These are phyloP conservation scores for Waltergamsia citrina DNA, from an alignment of 2,329 filamentous ascomycete species.

Conservation along the genomic window DNA sequence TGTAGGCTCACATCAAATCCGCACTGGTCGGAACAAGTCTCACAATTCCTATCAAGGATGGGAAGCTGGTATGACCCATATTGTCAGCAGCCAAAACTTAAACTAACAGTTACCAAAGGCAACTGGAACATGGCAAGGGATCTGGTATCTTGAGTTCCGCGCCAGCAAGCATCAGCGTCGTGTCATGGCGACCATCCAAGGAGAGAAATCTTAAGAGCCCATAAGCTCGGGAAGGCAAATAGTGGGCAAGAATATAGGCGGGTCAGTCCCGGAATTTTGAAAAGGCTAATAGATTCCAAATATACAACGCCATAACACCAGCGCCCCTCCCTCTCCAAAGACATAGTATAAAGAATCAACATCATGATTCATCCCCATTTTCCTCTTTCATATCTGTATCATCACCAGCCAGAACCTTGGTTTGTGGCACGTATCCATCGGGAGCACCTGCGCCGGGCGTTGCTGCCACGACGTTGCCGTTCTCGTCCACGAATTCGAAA, in stretches of 20 bases:
- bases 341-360: not conserved
- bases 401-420: conserved; percentile 54
- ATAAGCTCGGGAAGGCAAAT: not conserved
- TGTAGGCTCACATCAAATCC: conserved; percentile 82
- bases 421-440: conserved; percentile 50
- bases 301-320: conserved; percentile 23
- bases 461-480: conserved; percentile 74
- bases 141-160: conserved; percentile 92
- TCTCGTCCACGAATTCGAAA: conserved; percentile 94
- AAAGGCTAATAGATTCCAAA: not conserved
- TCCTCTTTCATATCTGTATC: conserved; percentile 53
- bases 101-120: conserved; percentile 26
- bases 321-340: conserved; percentile 12
- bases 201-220: conserved; percentile 49
- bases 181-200: conserved; percentile 90
- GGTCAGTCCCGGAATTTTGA: not conserved
- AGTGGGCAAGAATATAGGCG: conserved; percentile 4
- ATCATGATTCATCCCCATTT: conserved; percentile 19
- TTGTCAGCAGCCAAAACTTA: not conserved
- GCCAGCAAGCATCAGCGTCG: conserved; percentile 65
- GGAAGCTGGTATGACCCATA: conserved; percentile 47
- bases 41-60: conserved; percentile 83
- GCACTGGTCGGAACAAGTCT: conserved; percentile 82
- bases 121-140: conserved; percentile 71
- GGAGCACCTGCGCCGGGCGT: conserved; percentile 63